These are phyloP conservation scores for Schoenoplectus triqueter DNA, from an alignment of 202 grass and related monocot species.

Conservation along the genomic window DNA sequence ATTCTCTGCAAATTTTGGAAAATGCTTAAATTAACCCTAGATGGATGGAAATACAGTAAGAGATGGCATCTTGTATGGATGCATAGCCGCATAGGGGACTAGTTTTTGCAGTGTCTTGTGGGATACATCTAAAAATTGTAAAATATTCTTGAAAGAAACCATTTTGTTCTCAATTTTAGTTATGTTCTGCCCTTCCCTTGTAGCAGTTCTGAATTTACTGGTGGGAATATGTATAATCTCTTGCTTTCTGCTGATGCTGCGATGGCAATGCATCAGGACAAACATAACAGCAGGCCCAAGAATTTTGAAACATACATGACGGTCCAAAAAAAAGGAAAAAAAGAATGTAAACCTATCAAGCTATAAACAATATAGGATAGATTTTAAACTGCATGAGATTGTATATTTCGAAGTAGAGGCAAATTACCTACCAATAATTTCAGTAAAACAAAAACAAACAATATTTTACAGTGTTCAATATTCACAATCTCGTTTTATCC, in stretches of 20 bases:
- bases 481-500: neutral
- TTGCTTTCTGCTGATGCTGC: neutral
- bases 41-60: neutral
- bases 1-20: neutral
- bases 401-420: too few species aligned
- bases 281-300: neutral
- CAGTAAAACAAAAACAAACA: neutral
- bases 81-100: neutral
- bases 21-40: neutral
- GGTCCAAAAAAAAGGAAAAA: neutral
- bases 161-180: neutral
- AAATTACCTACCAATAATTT: too few species aligned
- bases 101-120: neutral
- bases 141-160: constrained; percentile 1
- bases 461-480: neutral
- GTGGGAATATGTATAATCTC: neutral
- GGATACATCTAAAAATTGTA: constrained; percentile 12
- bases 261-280: neutral
- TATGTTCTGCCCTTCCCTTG: neutral
- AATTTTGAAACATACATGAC: too few species aligned
- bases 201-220: neutral
- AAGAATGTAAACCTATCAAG: neutral
- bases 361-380: neutral
- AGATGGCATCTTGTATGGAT: constrained; percentile 1
- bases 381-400: neutral